Percentiles rank a stretch among this genome's conserved stretches.
Evolutionary conservation across 2,329 filamentous ascomycete species (phyloP).

Genomic region (Aspergillus brasiliensis): DNA sequence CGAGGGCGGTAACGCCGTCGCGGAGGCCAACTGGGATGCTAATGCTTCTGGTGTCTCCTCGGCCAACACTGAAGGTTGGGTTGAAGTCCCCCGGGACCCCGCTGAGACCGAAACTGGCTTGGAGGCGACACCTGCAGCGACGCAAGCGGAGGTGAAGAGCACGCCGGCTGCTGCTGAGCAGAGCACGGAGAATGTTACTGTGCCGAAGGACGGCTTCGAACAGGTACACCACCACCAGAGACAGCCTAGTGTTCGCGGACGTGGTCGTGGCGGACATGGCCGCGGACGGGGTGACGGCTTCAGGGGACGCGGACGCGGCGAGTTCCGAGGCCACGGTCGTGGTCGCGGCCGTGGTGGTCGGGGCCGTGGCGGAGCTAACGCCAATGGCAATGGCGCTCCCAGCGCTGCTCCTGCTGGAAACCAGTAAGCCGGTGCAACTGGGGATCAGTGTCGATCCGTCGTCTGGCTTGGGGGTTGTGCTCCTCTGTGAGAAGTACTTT

Average conservation of each 20-base stretch:
- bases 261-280: slow-evolving; percentile 39
- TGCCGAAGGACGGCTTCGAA: slow-evolving; percentile 44
- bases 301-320: slow-evolving; percentile 40
- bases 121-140: slow-evolving; percentile 61
- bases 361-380: slow-evolving; percentile 33
- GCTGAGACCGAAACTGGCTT: slow-evolving; percentile 71
- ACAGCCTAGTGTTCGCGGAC: slow-evolving; percentile 38
- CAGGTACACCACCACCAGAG: slow-evolving; percentile 37
- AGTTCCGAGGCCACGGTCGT: slow-evolving; percentile 39
- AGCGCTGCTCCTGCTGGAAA: slow-evolving; percentile 13
- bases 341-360: slow-evolving; percentile 39
- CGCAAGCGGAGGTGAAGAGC: slow-evolving; percentile 62
- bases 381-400: slow-evolving; percentile 21
- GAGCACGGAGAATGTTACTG: slow-evolving; percentile 80
- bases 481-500: background rate
- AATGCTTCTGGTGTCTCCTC: slow-evolving; percentile 51
- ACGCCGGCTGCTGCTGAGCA: slow-evolving; percentile 66
- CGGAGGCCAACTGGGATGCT: slow-evolving; percentile 59
- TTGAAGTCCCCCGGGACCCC: slow-evolving; percentile 72
- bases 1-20: slow-evolving; percentile 49
- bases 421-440: slow-evolving; percentile 13
- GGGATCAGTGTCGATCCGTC: slow-evolving; percentile 1
- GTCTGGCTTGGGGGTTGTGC: background rate
- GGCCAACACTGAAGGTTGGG: slow-evolving; percentile 66
- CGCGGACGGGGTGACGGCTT: slow-evolving; percentile 36